Evolutionary conservation across 2,329 filamentous ascomycete species (phyloP), one percentile per base, ranked within the genome.

Genomic region (Colletotrichum sp.): DNA sequence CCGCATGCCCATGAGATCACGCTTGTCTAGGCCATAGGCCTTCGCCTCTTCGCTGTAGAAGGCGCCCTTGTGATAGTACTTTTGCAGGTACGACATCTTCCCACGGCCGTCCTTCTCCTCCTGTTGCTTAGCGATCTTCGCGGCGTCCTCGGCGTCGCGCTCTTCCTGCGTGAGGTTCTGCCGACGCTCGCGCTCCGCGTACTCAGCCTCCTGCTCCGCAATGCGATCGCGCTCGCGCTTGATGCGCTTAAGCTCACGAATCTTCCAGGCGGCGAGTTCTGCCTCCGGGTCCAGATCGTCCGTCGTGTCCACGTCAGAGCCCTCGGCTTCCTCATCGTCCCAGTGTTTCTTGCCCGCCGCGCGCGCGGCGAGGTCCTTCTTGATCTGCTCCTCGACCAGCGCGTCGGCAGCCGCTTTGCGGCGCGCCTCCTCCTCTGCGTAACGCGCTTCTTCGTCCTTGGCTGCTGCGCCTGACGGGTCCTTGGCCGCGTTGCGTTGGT

Each of bases 11-110:
- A 98, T 98, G 78, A 98, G 89, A 82, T 98, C 95, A 63, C 97
- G 90, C 82, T 93, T 91, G 78, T 95, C 93, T 62, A 98, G 88
- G 1, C 95, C 95, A 78, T 95, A 92, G 19, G 92, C 92, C 79
- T 93, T 92, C 68, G 93, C 90, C 80, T 98, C 95, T 69, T 96
- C 95, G 79, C 94, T 94, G 88, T 95, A 99, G 87, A 99, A 99
- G 19, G 97, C 97, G 65, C 97, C 97, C 86, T 96, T 96, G 89
- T 99, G 97, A 85, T 95, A 96, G 87, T 99, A 99, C 83, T 96
- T 96, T 82, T 98, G 96, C 94, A 99, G 95, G 84, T 93, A 98
- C 3, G 91, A 91, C 89, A 97, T 95, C 85, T 96, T 94, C 69
- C 95, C 95, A 77, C 94, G 93, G 67, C 89, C 85, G 77, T 94